Base-by-base conservation (phyloP, 1,284 basidiomycete genomes). In the Ustilago shanxiensis region DNA sequence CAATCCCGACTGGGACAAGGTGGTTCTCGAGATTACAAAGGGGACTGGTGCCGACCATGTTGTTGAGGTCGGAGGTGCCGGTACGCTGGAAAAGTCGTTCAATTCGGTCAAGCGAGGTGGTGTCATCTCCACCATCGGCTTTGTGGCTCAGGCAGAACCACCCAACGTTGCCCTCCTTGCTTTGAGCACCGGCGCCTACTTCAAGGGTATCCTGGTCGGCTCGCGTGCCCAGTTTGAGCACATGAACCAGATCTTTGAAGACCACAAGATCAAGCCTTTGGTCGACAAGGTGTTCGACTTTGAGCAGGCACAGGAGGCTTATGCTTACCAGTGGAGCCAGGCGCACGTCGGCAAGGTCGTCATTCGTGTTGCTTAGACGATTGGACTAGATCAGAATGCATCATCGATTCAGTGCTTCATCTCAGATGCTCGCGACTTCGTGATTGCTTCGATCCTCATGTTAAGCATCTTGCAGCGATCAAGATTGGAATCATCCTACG, bases 31-130 rank as follows among this genome's bases (percentile, higher is more conserved):
- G 54, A 86, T 90, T 82, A 90, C 90, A 9, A 86, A 86, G 16
- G 90, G 89, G 1, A 55, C 54, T 5, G 90, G 91, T 14, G 90
- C 90, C 4, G 89, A 91, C 52, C 82, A 85, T 76, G 82, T 91
- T 44, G 85, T 91, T 52, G 90, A 91, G 82, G 89, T 89, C 45
- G 89, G 90, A 3, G 90, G 90, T 1, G 72, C 87, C 3, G 88
- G 88, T 11, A 91, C 90, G 6, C 83, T 91, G 2, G 63, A 79
- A 11, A 88, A 89, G 68, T 88, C 87, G 7, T 84, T 89, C 63
- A 87, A 87, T 8, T 86, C 88, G 6, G 80, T 89, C 60, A 83
- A 84, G 58, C 77, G 86, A 18, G 88, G 87, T 8, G 90, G 90
- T 2, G 86, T 87, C 18, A 85, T 91, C 59, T 87, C 89, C 60